These are phyloP conservation scores for Rosa lucieae DNA, from an alignment of 306 rosid species.

Conservation along the genomic window DNA sequence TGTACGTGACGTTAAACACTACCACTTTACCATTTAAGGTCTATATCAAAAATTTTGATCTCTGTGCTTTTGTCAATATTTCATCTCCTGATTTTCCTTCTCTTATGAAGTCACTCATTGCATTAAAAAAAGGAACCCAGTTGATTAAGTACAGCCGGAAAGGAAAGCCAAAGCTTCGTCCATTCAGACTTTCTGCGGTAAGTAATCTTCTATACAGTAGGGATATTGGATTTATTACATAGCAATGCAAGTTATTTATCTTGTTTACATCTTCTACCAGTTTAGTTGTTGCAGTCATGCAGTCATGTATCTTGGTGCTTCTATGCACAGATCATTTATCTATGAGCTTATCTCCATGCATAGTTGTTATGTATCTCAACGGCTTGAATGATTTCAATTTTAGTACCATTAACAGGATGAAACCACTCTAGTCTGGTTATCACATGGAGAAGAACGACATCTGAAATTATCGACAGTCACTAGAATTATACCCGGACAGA, in stretches of 20 bases:
- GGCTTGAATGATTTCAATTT: conserved; percentile 41
- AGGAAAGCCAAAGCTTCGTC: conserved; percentile 81
- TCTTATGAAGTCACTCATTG: conserved; percentile 62
- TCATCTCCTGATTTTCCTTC: conserved; percentile 14
- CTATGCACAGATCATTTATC: background rate
- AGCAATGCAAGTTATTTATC: background rate
- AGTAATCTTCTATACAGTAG: conserved; percentile 28
- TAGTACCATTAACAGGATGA: conserved; percentile 70
- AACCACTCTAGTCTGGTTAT: conserved; percentile 74
- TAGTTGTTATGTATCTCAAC: conserved; percentile 12
- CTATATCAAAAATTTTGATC: conserved; percentile 13
- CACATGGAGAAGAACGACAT: conserved; percentile 70
- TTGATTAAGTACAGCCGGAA: conserved; percentile 78
- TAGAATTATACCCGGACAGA: conserved; percentile 77
- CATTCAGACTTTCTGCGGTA: conserved; percentile 80
- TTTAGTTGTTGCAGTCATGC: background rate
- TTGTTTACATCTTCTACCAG: background rate
- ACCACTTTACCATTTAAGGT: conserved; percentile 18
- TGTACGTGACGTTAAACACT: background rate
- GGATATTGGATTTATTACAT: background rate
- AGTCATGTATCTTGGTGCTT: background rate
- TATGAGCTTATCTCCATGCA: conserved; percentile 11
- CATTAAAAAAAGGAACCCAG: conserved; percentile 76
- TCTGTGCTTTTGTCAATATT: conserved; percentile 6
- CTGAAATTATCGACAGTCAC: conserved; percentile 60